Base-by-base conservation (phyloP, 108 stramenopile genomes). In the Skeletonema tropicum region DNA sequence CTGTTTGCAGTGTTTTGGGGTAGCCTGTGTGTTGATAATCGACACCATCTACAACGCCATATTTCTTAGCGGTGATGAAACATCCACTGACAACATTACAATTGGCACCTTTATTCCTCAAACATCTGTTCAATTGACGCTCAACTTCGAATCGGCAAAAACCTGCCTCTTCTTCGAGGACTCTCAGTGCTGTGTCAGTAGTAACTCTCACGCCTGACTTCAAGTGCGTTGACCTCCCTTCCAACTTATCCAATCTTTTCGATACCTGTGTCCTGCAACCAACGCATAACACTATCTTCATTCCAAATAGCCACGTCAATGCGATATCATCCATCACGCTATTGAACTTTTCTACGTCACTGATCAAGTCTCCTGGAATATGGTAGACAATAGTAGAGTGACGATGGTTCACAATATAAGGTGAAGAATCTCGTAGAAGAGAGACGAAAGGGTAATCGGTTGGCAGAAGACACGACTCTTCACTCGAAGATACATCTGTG, bases 361-460 rank as follows among this genome's bases (percentile, higher is more conserved):
- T 65, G 57, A 88, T 64, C 52, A 91, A 72, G 33, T 89, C 89
- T 46, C 98, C 96, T 11, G 95, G 95, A 63, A 98, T 94, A 78
- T 98, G 98, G 49, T 90, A 92, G 60, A 97, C 95, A 55, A 93
- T 94, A 0, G 89, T 83, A 8, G 97, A 87, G 64, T 92, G 90
- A 14, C 97, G 88, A 80, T 98, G 98, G 45, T 91, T 89, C 36
- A 95, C 96, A 75, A 98, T 97, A 77, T 98, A 98, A 23, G 94
- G 95, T 26, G 97, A 97, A 12, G 90, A 86, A 30, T 92, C 94
- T 15, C 96, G 84, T 61, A 98, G 94, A 71, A 97, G 88, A 21
- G 90, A 85, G 0, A 97, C 95, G 82, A 97, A 98, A 42, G 88
- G 80, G 60, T 68, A 81, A 21, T 74, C 63, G 1, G 69, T 58